Conservation (phyloP, 176 grass and related monocot genomes). For the Stipa capillata region DNA sequence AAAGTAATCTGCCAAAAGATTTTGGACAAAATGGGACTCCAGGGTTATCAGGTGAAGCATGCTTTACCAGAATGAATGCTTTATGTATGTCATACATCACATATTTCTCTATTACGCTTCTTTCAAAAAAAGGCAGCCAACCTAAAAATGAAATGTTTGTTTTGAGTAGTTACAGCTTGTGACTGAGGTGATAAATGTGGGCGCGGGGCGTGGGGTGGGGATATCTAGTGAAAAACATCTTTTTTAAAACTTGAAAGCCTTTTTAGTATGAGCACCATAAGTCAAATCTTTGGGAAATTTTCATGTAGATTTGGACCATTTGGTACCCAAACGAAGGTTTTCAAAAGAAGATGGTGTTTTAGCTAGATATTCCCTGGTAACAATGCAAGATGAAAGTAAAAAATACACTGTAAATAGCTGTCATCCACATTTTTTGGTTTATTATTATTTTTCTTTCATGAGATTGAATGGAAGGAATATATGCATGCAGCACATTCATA, state of each 20-base stretch:
- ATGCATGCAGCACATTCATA: background rate
- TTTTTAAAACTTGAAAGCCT: background rate
- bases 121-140: background rate
- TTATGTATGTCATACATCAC: background rate
- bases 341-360: background rate
- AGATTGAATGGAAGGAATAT: background rate
- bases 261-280: background rate
- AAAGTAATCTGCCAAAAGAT: constrained; percentile 74
- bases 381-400: background rate
- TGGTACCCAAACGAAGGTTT: background rate
- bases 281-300: background rate
- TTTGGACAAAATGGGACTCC: constrained; percentile 69
- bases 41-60: constrained; percentile 68
- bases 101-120: background rate
- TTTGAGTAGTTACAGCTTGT: constrained; percentile 13
- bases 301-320: constrained; percentile 4
- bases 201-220: too few species aligned
- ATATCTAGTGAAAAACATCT: background rate
- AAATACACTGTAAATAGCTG: background rate
- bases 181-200: background rate
- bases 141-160: background rate
- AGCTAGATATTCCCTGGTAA: background rate
- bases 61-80: constrained; percentile 11
- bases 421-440: background rate
- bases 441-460: constrained; percentile 4